phyloP scores from a whole-genome alignment of 441 rosid species.

The Mallotus repandus region DNA sequence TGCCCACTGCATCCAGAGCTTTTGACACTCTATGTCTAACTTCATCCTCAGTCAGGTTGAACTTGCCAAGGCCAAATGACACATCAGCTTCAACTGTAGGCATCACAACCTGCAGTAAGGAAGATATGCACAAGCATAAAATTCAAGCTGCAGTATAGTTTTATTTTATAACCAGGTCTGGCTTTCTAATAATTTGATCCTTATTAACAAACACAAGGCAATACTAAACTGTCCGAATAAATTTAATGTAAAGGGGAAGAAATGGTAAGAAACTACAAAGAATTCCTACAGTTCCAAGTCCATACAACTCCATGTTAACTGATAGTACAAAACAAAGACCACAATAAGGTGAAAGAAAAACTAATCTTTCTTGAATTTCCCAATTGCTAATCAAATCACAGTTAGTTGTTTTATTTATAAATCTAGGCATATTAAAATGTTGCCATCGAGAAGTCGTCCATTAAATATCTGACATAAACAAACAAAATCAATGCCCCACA shows the following conservation, averaged over 20 bases:
- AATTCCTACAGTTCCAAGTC: neutral
- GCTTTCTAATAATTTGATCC: neutral
- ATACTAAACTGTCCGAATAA: neutral
- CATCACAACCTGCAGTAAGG: slow-evolving; percentile 75
- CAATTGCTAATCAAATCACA: neutral
- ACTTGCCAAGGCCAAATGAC: slow-evolving; percentile 94
- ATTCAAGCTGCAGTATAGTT: slow-evolving; percentile 2
- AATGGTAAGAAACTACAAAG: neutral
- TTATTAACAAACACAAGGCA: neutral
- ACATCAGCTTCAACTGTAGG: slow-evolving; percentile 97
- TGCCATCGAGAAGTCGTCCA: neutral
- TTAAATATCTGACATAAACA: neutral
- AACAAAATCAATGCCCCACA: no score
- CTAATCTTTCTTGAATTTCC: neutral
- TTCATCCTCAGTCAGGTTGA: slow-evolving; percentile 49
- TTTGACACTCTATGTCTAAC: slow-evolving; percentile 64
- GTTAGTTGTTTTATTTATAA: neutral
- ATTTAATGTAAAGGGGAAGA: neutral
- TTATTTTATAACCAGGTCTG: slow-evolving; percentile 2
- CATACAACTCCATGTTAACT: no score
- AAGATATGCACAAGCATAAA: neutral
- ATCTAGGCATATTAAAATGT: neutral
- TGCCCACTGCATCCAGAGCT: slow-evolving; percentile 78
- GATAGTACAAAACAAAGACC: neutral
- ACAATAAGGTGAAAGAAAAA: neutral